Evolutionary conservation across 2,329 filamentous ascomycete genomes (phyloP).

Genomic region (Capronia epimyces): DNA sequence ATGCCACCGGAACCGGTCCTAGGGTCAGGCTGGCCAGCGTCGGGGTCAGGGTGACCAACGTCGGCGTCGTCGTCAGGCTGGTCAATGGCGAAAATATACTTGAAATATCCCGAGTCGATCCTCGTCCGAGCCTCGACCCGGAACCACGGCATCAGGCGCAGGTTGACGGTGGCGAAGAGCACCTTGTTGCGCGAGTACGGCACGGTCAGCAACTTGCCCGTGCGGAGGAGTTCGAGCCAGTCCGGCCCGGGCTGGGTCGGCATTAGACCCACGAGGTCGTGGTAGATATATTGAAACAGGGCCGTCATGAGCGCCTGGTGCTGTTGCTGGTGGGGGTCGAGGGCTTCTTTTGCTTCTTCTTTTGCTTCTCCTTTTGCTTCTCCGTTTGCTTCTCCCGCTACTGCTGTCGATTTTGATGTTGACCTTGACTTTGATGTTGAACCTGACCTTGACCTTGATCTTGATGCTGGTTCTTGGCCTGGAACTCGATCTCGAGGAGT

Average conservation of each 20-base stretch:
- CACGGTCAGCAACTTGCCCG: constrained; percentile 24
- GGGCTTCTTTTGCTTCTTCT: background rate
- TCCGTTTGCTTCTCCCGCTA: background rate
- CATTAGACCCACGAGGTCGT: constrained; percentile 13
- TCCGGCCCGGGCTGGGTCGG: constrained; percentile 13
- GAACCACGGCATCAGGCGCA: constrained; percentile 33
- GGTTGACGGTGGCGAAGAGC: constrained; percentile 37
- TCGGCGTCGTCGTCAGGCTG: too few relatives aligned
- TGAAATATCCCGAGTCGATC: constrained; percentile 34
- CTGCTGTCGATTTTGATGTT: background rate
- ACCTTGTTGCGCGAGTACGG: constrained; percentile 29
- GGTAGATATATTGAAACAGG: constrained; percentile 20
- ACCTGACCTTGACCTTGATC: too few relatives aligned
- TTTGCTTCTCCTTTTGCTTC: background rate
- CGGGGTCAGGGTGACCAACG: background rate
- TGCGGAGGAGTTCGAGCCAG: constrained; percentile 20
- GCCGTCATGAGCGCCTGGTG: constrained; percentile 13
- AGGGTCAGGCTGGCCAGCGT: background rate
- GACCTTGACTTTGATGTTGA: too few relatives aligned
- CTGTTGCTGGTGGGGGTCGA: background rate
- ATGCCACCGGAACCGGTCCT: too few relatives aligned
- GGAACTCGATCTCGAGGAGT: too few relatives aligned
- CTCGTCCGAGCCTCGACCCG: constrained; percentile 23
- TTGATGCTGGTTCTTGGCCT: background rate
- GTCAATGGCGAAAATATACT: constrained; percentile 35